phyloP scores from a whole-genome alignment of 2,329 filamentous ascomycete species.

The Claviceps humidiphila region DNA sequence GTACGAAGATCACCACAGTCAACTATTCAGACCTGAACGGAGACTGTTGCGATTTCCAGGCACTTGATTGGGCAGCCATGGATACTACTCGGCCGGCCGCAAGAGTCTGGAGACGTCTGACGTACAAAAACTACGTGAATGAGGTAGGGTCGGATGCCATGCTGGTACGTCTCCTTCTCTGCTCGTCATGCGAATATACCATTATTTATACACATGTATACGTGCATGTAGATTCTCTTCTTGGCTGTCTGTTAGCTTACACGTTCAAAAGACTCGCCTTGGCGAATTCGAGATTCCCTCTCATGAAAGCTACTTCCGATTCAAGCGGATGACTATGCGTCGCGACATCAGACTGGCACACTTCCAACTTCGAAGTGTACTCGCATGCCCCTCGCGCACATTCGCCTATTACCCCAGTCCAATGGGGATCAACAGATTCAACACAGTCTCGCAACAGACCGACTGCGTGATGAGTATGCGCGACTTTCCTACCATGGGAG shows the following conservation, averaged over 20 bases:
- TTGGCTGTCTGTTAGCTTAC: neutral
- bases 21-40: conserved; percentile 37
- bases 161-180: conserved; percentile 26
- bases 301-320: conserved; percentile 41
- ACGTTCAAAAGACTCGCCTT: conserved; percentile 7
- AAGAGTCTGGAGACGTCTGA: conserved; percentile 30
- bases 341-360: conserved; percentile 44
- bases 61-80: conserved; percentile 42
- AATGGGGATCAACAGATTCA: conserved; percentile 36
- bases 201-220: too few species aligned
- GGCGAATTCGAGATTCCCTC: conserved; percentile 17
- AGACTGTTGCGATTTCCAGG: conserved; percentile 44
- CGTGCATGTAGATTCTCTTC: neutral
- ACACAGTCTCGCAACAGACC: conserved; percentile 33
- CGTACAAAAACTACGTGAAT: conserved; percentile 48
- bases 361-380: conserved; percentile 51
- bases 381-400: conserved; percentile 42
- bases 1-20: conserved; percentile 12
- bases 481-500: conserved; percentile 20
- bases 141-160: conserved; percentile 31
- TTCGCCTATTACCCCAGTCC: conserved; percentile 43
- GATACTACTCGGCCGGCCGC: conserved; percentile 37
- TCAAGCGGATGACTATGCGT: conserved; percentile 42
- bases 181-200: too few species aligned
- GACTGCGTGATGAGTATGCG: conserved; percentile 32